A percentile compares a stretch with the other conserved stretches of the same genome.
Conservation (phyloP, 2,329 filamentous ascomycete genomes). For the Mycogone perniciosa region DNA sequence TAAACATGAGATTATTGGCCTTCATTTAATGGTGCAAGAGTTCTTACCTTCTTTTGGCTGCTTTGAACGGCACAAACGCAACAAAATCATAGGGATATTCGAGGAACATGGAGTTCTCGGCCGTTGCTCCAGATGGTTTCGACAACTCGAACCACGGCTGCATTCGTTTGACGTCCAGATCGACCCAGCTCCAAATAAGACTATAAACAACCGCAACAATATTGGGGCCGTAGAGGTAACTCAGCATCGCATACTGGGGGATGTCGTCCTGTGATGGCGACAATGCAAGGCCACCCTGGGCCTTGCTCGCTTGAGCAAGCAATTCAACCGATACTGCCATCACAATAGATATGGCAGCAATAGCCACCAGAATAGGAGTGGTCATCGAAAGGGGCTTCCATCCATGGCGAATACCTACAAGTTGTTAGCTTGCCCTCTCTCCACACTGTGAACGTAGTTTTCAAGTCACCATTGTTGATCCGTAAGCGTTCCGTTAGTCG, state of each 20-base stretch:
- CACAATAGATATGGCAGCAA: neutral
- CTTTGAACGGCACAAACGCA: slow-evolving; percentile 24
- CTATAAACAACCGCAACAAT: slow-evolving; percentile 49
- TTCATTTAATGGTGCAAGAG: neutral
- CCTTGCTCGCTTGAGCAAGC: slow-evolving; percentile 34
- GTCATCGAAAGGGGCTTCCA: slow-evolving; percentile 6
- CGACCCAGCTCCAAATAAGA: slow-evolving; percentile 53
- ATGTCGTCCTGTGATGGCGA: slow-evolving; percentile 25
- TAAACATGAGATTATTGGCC: neutral
- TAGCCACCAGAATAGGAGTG: neutral
- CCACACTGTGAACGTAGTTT: neutral
- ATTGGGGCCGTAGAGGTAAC: slow-evolving; percentile 48
- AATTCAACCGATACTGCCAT: slow-evolving; percentile 25
- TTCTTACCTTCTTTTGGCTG: slow-evolving; percentile 20
- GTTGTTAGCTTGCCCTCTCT: too few relatives aligned
- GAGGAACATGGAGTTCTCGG: slow-evolving; percentile 41
- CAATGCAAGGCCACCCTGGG: slow-evolving; percentile 34
- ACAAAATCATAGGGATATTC: slow-evolving; percentile 44
- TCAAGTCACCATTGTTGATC: neutral
- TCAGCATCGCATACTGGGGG: slow-evolving; percentile 28
- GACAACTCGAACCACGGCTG: slow-evolving; percentile 57
- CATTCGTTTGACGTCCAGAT: slow-evolving; percentile 51
- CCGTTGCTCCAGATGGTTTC: slow-evolving; percentile 34
- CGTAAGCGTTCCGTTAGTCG: neutral
- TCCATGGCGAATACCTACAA: neutral